Conservation (phyloP, 768 basidiomycete genomes). For the Macrolepiota dolichaula region DNA sequence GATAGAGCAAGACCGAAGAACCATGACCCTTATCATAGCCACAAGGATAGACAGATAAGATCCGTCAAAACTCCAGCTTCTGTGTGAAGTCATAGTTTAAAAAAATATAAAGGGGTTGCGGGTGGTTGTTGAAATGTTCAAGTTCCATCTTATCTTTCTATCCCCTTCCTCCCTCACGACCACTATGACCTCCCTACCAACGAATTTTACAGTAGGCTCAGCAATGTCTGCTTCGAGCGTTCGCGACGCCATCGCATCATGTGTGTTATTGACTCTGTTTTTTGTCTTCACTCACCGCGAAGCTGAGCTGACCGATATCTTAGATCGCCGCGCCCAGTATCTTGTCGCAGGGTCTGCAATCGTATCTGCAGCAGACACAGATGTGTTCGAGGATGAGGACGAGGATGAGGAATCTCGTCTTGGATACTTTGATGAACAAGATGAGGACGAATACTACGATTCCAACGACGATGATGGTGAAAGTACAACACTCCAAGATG, state of each 20-base stretch:
- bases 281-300: not conserved
- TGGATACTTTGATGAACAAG: conserved; percentile 12
- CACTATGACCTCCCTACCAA: conserved; percentile 14
- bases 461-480: conserved; percentile 19
- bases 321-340: conserved; percentile 70
- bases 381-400: conserved; percentile 33
- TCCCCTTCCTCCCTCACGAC: not conserved
- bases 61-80: not conserved
- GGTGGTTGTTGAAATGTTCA: not conserved
- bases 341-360: conserved; percentile 59
- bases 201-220: conserved; percentile 12
- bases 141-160: not conserved
- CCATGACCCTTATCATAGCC: not conserved
- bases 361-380: conserved; percentile 36
- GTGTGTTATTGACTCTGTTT: conserved; percentile 4
- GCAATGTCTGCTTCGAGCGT: conserved; percentile 13
- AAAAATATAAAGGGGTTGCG: not conserved
- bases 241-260: conserved; percentile 16
- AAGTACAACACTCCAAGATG: conserved; percentile 17
- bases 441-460: conserved; percentile 20
- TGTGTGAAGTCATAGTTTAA: not conserved
- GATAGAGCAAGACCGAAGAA: conserved; percentile 2
- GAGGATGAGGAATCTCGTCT: conserved; percentile 33
- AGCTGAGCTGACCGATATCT: not conserved
- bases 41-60: conserved; percentile 5